Conservation (phyloP, 2,329 filamentous ascomycete species). For the Diaporthe aspalathi region DNA sequence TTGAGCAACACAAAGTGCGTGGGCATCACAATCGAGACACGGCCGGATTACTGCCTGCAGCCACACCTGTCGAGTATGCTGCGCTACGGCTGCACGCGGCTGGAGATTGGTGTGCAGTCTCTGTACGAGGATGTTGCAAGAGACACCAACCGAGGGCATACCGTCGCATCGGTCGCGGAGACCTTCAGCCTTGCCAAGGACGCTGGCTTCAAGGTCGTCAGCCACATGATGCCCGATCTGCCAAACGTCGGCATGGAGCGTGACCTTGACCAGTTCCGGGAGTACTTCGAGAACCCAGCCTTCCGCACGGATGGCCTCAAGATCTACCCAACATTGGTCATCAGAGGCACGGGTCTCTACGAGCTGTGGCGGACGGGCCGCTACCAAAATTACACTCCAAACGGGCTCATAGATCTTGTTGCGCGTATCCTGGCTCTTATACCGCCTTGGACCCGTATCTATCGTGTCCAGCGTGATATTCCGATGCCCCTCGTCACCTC, state of each 20-base stretch:
- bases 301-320: conserved; percentile 98
- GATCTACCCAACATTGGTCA: conserved; percentile 97
- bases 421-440: conserved; percentile 95
- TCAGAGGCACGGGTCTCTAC: conserved; percentile 94
- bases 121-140: conserved; percentile 98
- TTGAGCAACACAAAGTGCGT: conserved; percentile 99
- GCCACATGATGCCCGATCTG: conserved; percentile 99
- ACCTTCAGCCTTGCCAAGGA: conserved; percentile 98
- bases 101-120: conserved; percentile 96
- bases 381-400: conserved; percentile 99
- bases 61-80: conserved; percentile 97
- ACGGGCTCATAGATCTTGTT: conserved; percentile 93
- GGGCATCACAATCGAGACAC: conserved; percentile 97
- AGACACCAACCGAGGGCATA: conserved; percentile 97
- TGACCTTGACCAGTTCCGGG: conserved; percentile 94
- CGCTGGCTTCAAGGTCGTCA: conserved; percentile 98
- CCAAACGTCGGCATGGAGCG: conserved; percentile 99
- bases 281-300: conserved; percentile 96
- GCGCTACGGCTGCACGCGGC: conserved; percentile 93
- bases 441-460: conserved; percentile 97
- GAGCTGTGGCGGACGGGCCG: conserved; percentile 96
- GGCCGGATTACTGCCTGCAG: conserved; percentile 95
- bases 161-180: conserved; percentile 92
- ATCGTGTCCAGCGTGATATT: conserved; percentile 97
- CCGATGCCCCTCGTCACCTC: conserved; percentile 99